Evolutionary conservation across 106 monocot species (phyloP).

Genomic region (Chionographis japonica): DNA sequence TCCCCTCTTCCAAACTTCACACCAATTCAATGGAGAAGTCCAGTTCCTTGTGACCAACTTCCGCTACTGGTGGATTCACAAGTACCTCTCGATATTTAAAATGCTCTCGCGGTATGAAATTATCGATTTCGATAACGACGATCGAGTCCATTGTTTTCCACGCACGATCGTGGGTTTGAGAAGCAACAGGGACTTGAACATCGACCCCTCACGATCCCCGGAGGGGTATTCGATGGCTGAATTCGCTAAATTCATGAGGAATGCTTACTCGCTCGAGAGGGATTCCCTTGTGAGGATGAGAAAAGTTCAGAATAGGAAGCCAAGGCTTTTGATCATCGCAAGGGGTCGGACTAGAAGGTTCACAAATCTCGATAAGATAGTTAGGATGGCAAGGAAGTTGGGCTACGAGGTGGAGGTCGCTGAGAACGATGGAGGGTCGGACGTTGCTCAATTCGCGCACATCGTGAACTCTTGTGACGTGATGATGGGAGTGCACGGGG

Average conservation of each 20-base stretch:
- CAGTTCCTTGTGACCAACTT: constrained; percentile 35
- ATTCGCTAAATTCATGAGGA: constrained; percentile 18
- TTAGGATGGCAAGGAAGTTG: constrained; percentile 13
- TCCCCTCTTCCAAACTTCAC: constrained; percentile 40
- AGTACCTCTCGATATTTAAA: constrained; percentile 22
- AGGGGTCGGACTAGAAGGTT: constrained; percentile 33
- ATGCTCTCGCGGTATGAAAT: constrained; percentile 23
- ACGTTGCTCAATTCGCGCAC: constrained; percentile 15
- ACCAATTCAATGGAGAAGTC: constrained; percentile 30
- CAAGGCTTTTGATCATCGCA: constrained; percentile 46
- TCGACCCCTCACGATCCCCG: constrained; percentile 23
- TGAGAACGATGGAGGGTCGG: constrained; percentile 3
- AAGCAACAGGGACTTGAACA: constrained; percentile 25
- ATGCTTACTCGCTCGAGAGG: constrained; percentile 15
- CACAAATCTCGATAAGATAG: constrained; percentile 27
- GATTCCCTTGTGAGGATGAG: not conserved
- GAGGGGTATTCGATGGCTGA: constrained; percentile 27
- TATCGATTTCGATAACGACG: constrained; percentile 31
- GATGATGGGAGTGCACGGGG: constrained; percentile 32
- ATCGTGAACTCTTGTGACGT: constrained; percentile 32
- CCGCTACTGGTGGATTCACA: constrained; percentile 27
- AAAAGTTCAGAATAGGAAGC: not conserved
- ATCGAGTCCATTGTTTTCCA: constrained; percentile 23
- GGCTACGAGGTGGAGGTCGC: constrained; percentile 38
- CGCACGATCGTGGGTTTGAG: constrained; percentile 23